Evolutionary conservation across 768 basidiomycete genomes (phyloP).

Genomic region (Hericium coralloides): DNA sequence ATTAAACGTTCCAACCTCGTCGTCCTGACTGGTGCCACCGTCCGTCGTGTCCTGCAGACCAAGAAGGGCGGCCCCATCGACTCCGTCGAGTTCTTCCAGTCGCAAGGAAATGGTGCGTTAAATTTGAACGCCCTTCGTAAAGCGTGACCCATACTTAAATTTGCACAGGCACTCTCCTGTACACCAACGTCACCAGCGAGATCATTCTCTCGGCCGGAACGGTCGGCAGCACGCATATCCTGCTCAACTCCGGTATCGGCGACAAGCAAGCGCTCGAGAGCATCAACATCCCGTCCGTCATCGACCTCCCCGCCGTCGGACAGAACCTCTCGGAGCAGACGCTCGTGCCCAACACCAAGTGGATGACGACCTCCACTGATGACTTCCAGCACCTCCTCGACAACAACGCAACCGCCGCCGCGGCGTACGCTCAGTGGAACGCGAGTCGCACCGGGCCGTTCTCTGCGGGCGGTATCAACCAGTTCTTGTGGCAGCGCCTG

Average conservation of each 20-base stretch:
- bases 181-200: constrained; percentile 4
- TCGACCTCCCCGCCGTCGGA: constrained; percentile 42
- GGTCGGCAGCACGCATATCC: constrained; percentile 27
- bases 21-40: constrained; percentile 4
- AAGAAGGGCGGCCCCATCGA: neutral
- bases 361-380: neutral
- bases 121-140: no score
- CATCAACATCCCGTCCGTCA: constrained; percentile 37
- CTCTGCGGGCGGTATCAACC: neutral
- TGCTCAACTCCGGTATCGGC: constrained; percentile 51
- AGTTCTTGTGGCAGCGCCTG: neutral
- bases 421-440: neutral
- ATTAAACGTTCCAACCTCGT: constrained; percentile 1
- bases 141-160: neutral
- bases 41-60: constrained; percentile 9
- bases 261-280: constrained; percentile 34
- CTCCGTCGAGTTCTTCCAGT: constrained; percentile 3
- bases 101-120: neutral
- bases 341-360: neutral
- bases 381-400: neutral
- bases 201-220: constrained; percentile 15
- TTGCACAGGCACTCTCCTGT: neutral
- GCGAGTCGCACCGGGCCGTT: constrained; percentile 1
- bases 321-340: constrained; percentile 46
- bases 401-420: neutral